phyloP scores from a whole-genome alignment of 208 protist genomes.

The Acanthamoeba healyi region DNA sequence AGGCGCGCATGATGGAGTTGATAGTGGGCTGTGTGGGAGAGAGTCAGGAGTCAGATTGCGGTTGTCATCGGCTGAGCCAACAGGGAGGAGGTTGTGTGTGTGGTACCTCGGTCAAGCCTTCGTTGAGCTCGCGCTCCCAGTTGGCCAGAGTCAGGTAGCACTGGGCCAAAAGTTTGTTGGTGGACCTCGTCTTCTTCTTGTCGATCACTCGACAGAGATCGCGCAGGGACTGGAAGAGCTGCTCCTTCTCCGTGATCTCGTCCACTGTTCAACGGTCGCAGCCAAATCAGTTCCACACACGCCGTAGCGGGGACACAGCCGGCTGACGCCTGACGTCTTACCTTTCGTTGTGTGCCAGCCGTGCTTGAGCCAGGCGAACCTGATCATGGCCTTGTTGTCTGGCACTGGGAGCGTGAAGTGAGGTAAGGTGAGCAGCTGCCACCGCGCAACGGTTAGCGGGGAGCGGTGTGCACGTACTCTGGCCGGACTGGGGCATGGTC shows the following conservation, averaged over 20 bases:
- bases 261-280: neutral
- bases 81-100: too few relatives aligned
- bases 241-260: conserved; percentile 33
- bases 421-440: neutral
- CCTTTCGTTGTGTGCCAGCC: conserved; percentile 49
- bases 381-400: conserved; percentile 59
- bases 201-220: neutral
- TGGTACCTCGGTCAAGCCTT: conserved; percentile 76
- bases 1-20: conserved; percentile 15
- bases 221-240: conserved; percentile 61
- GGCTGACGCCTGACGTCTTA: neutral
- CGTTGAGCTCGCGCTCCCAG: conserved; percentile 82
- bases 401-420: neutral
- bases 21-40: neutral
- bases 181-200: conserved; percentile 25
- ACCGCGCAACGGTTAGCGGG: neutral
- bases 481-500: neutral
- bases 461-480: neutral
- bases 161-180: conserved; percentile 78
- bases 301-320: neutral
- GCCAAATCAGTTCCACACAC: neutral
- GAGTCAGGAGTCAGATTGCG: too few relatives aligned
- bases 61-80: too few relatives aligned
- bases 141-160: conserved; percentile 87
- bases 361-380: conserved; percentile 66